Base-by-base conservation (phyloP, 1,139 yeast species). In the Hemisphaericaspora xylanilytica region DNA sequence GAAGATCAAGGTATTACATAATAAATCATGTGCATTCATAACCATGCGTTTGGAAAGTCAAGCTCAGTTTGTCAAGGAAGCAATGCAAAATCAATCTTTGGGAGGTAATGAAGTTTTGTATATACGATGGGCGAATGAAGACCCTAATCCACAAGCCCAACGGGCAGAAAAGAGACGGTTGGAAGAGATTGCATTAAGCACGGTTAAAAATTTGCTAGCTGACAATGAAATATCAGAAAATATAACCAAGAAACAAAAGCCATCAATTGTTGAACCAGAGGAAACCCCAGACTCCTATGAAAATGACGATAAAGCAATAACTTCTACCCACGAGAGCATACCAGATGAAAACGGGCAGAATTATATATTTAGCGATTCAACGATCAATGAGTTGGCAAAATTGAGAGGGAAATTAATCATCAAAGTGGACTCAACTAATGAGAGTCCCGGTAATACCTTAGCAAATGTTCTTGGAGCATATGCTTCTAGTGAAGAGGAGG, bases 31-130 rank as follows among this genome's bases (percentile, higher is more conserved):
- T 57, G 96, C 89, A 0, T 90, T 92, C 63, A 76, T 92, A 7
- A 83, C 87, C 1, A 92, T 68, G 56, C 70, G 70, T 40, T 59
- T 72, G 32, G 96, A 87, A 51, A 59, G 72, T 22, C 81, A 77
- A 53, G 97, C 97, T 0, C 97, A 90, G 58, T 90, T 90, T 68
- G 96, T 96, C 1, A 86, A 87, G 53, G 97, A 89, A 56, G 95
- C 95, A 2, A 85, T 89, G 95, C 78, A 82, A 32, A 80, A 81
- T 40, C 97, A 92, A 56, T 73, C 86, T 5, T 60, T 90, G 21
- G 67, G 65, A 17, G 80, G 45, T 16, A 72, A 78, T 36, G 95
- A 86, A 44, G 71, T 85, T 0, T 56, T 90, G 38, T 75, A 73
- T 46, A 78, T 90, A 2, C 73, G 89, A 45, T 92, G 97, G 97